Conservation (phyloP, 2,329 filamentous ascomycete genomes). For the Fusarium napiforme region DNA sequence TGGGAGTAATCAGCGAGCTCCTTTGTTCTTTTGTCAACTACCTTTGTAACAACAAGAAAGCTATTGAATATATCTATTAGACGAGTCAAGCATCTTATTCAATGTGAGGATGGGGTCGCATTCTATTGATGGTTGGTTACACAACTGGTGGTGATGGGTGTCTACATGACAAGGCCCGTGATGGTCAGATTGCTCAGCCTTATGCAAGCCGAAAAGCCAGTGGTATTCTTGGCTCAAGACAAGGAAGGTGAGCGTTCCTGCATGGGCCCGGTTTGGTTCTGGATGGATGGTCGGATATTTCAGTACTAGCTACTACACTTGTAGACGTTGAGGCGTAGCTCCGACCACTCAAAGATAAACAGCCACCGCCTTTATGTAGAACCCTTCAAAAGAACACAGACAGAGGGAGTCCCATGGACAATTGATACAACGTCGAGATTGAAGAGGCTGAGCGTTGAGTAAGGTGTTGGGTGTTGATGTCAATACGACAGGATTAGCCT, state of each 20-base stretch:
- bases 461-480: not conserved
- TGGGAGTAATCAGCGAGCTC: slow-evolving; percentile 38
- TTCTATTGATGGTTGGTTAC: not conserved
- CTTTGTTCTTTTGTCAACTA: slow-evolving; percentile 43
- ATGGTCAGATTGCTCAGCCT: slow-evolving; percentile 16
- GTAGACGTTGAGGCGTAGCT: not conserved
- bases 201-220: slow-evolving; percentile 4
- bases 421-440: not conserved
- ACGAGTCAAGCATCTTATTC: not conserved
- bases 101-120: not conserved
- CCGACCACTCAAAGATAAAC: not conserved
- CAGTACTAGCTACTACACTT: not conserved
- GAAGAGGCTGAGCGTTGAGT: not conserved
- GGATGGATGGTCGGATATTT: not conserved
- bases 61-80: not conserved
- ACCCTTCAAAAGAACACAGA: not conserved
- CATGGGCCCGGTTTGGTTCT: slow-evolving; percentile 2
- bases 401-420: not conserved
- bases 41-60: not conserved
- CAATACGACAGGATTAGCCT: too few relatives aligned
- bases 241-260: slow-evolving; percentile 24
- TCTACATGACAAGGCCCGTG: not conserved
- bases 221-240: slow-evolving; percentile 7
- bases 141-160: not conserved
- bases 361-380: not conserved